phyloP scores from a whole-genome alignment of 2,329 filamentous ascomycete species.

The Pyrenophora seminiperda region DNA sequence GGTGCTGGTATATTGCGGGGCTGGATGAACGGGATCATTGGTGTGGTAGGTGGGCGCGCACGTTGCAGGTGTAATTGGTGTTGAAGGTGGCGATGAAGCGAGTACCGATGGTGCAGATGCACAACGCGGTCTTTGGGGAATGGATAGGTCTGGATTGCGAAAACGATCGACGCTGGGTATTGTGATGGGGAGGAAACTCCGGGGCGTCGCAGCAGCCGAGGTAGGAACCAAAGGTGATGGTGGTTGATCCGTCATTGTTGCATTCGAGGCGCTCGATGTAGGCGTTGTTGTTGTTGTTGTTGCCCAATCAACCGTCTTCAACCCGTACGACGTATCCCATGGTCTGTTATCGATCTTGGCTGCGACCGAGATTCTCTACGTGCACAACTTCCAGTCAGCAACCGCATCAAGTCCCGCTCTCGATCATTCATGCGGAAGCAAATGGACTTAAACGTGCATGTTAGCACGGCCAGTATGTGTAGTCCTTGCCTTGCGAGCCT shows the following conservation, averaged over 20 bases:
- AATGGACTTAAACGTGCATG: conserved; percentile 30
- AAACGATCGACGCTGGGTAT: not conserved
- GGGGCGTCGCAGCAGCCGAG: not conserved
- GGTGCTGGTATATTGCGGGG: not conserved
- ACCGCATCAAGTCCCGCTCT: not conserved
- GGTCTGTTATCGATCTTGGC: conserved; percentile 9
- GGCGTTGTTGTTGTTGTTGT: not conserved
- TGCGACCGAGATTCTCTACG: conserved; percentile 7
- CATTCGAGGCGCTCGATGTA: not conserved
- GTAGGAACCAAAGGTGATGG: not conserved
- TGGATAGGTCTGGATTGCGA: not conserved
- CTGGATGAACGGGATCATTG: not conserved
- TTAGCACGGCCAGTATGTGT: conserved; percentile 24
- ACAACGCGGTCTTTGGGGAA: not conserved
- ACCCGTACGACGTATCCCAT: not conserved
- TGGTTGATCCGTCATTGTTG: not conserved
- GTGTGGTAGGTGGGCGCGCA: not conserved
- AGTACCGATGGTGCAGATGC: not conserved
- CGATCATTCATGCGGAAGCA: not conserved
- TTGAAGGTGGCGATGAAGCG: not conserved
- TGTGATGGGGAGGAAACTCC: conserved; percentile 6
- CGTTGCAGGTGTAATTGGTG: not conserved
- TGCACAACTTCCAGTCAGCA: conserved; percentile 8
- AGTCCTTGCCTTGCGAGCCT: conserved; percentile 37
- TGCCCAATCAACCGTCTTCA: conserved; percentile 5